Evolutionary conservation across 306 rosid species (phyloP).

Genomic region (Bauhinia variegata): DNA sequence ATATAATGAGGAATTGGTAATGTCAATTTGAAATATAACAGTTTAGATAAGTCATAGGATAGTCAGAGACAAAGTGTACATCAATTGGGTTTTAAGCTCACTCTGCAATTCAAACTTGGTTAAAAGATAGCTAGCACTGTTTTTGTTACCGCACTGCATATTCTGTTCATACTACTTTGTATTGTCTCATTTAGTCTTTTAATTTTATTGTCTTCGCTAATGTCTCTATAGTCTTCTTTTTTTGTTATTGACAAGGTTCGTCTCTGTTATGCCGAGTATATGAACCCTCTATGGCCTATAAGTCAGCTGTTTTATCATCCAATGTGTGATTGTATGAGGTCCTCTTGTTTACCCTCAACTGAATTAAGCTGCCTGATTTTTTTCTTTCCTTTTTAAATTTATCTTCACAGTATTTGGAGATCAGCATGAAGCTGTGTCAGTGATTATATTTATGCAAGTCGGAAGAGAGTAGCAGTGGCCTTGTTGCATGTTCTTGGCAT

Average conservation of each 20-base stretch:
- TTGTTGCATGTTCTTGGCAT: slow-evolving; percentile 15
- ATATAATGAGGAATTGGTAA: slow-evolving; percentile 4
- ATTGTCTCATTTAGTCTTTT: too few species aligned
- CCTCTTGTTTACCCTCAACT: background rate
- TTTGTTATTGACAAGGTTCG: too few species aligned
- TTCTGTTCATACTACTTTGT: too few species aligned
- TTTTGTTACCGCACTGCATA: too few species aligned
- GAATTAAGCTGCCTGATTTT: slow-evolving; percentile 2
- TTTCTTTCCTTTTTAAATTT: slow-evolving; percentile 22
- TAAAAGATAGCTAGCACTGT: too few species aligned
- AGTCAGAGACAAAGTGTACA: background rate
- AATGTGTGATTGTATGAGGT: too few species aligned
- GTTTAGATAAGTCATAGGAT: background rate
- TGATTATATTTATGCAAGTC: background rate
- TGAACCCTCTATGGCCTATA: too few species aligned
- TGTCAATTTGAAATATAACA: background rate
- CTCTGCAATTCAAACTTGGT: too few species aligned
- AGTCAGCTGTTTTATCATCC: too few species aligned
- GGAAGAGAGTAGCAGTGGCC: slow-evolving; percentile 14
- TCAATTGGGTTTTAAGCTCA: background rate
- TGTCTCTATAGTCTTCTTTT: too few species aligned
- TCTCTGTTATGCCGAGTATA: too few species aligned
- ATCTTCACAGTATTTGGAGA: slow-evolving; percentile 34
- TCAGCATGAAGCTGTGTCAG: slow-evolving; percentile 29
- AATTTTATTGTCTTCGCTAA: too few species aligned